Base-by-base conservation (phyloP, 2,329 filamentous ascomycete species). In the Epichloe gansuensis region DNA sequence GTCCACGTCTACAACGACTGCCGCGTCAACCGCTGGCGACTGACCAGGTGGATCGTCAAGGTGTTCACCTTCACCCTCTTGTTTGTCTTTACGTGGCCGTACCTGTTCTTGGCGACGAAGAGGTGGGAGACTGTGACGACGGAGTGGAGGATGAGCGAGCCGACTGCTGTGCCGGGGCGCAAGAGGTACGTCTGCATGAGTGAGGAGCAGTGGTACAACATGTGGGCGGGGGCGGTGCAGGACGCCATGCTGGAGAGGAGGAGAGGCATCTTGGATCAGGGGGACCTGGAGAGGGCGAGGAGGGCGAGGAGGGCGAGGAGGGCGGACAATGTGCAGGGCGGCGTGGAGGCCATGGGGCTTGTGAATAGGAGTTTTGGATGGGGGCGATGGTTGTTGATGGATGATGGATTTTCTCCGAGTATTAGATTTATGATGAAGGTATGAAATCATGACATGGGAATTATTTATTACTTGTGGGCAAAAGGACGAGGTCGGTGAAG, bases 51-150 rank as follows among this genome's bases (percentile, higher is more conserved):
- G 81, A 71, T 88, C 45, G 70, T 76, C 43, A 78, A 79, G 72
- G 45, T 87, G 9, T 87, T 83, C 68, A 81, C 79, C 62, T 64
- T 86, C 5, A 81, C 81, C 0, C 80, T 88, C 55, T 65, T 86
- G 12, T 85, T 85, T 75, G 61, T 90, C 53, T 72, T 90, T 58
- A 72, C 78, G 3, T 90, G 86, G 86, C 86, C 86, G 0, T 76
- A 78, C 53, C 72, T 90, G 12, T 83, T 80, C 67, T 75, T 88
- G 62, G 68, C 76, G 17, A 90, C 86, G 1, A 81, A 78, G 62
- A 74, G 78, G 48, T 90, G 83, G 69, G 76, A 83, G 57, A 81
- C 86, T 2, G 75, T 80, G 3, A 70, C 73, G 23, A 75, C 77
- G 0, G 73, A 82, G 37, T 90, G 83, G 83, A 59, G 60, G 13